Percentiles rank a stretch among this genome's conserved stretches.
These are phyloP conservation scores for Ustilago tritici DNA, from an alignment of 1,284 basidiomycete genomes.

Conservation along the genomic window DNA sequence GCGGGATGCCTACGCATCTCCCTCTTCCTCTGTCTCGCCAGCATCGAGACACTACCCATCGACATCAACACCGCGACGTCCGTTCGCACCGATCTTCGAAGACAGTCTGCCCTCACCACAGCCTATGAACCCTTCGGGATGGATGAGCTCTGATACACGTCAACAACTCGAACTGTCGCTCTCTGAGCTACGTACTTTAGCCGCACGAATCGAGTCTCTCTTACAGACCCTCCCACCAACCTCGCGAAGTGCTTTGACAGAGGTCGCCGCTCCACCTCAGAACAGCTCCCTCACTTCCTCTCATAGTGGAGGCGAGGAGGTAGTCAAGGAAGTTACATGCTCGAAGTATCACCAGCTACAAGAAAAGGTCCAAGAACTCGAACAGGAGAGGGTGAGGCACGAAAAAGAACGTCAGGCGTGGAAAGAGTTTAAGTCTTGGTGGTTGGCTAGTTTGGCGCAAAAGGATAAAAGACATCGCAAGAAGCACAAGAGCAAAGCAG, in stretches of 20 bases:
- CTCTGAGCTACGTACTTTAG: not conserved
- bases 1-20: slow-evolving; percentile 3
- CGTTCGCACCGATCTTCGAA: not conserved
- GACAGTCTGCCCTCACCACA: not conserved
- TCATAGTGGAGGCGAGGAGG: not conserved
- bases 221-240: not conserved
- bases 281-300: not conserved
- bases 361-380: slow-evolving; percentile 3
- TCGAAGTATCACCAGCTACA: not conserved
- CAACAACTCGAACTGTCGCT: slow-evolving; percentile 8
- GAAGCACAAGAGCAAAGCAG: not conserved
- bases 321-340: not conserved
- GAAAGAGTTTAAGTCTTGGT: slow-evolving; percentile 43
- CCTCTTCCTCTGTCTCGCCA: not conserved
- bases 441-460: slow-evolving; percentile 26
- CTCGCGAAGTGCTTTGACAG: not conserved
- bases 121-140: not conserved
- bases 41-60: not conserved
- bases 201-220: slow-evolving; percentile 6
- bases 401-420: slow-evolving; percentile 27
- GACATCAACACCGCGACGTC: not conserved
- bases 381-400: not conserved
- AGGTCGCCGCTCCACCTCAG: not conserved
- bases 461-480: slow-evolving; percentile 4
- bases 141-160: not conserved